phyloP scores from a whole-genome alignment of 2,329 filamentous ascomycete species.

The Ophiostoma angusticollis region DNA sequence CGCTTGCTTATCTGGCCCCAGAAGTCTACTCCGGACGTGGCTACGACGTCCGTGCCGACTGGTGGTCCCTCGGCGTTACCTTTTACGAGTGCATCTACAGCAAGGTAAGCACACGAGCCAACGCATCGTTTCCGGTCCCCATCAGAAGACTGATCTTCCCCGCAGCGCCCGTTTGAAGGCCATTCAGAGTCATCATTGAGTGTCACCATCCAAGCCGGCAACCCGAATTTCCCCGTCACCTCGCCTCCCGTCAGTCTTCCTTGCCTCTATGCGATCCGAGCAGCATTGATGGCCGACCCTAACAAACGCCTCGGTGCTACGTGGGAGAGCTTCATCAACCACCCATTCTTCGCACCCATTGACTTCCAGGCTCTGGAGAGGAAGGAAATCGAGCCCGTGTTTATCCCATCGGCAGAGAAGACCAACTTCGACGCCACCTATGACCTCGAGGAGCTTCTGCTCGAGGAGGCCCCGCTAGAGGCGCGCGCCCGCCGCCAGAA shows the following conservation, averaged over 20 bases:
- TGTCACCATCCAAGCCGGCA: slow-evolving; percentile 66
- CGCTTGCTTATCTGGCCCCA: slow-evolving; percentile 85
- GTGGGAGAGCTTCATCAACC: slow-evolving; percentile 74
- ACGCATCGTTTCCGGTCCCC: no score
- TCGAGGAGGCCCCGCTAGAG: slow-evolving; percentile 91
- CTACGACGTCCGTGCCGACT: slow-evolving; percentile 84
- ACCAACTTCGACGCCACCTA: slow-evolving; percentile 99
- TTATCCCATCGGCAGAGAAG: slow-evolving; percentile 89
- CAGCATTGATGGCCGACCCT: slow-evolving; percentile 68
- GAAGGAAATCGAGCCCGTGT: slow-evolving; percentile 83
- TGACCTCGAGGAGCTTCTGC: slow-evolving; percentile 80
- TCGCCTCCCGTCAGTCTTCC: slow-evolving; percentile 78
- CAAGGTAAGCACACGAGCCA: no score
- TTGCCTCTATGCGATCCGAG: slow-evolving; percentile 79
- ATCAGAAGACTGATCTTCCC: no score
- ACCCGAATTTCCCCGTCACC: slow-evolving; percentile 82
- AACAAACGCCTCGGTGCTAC: slow-evolving; percentile 71
- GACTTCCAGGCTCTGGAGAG: slow-evolving; percentile 75
- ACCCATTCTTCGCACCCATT: slow-evolving; percentile 78
- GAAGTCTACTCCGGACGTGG: slow-evolving; percentile 88
- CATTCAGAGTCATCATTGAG: slow-evolving; percentile 71
- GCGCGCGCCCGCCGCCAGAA: slow-evolving; percentile 87
- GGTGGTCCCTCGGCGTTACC: slow-evolving; percentile 97
- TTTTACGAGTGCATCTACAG: slow-evolving; percentile 99
- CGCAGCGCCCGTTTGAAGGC: slow-evolving; percentile 81